Percentiles rank a stretch among this genome's conserved stretches.
Conservation (phyloP, 441 rosid species). For the Populus hybrid region DNA sequence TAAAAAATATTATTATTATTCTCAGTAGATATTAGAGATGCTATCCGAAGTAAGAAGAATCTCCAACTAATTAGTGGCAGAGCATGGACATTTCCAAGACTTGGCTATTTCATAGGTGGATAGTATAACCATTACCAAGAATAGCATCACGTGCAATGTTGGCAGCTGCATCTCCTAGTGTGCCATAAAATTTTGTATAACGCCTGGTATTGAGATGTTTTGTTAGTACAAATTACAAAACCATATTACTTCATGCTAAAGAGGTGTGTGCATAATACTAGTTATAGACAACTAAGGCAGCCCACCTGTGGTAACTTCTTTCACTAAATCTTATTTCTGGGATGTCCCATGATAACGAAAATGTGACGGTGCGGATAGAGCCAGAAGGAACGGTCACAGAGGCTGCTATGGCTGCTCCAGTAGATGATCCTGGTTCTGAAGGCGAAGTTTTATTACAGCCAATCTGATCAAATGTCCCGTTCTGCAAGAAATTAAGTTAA, state of each 20-base stretch:
- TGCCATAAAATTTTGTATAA: constrained; percentile 21
- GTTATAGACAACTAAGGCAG: not conserved
- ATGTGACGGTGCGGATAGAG: constrained; percentile 48
- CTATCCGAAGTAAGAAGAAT: not conserved
- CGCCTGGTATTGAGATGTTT: constrained; percentile 42
- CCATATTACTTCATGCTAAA: not conserved
- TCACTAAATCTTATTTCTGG: constrained; percentile 72
- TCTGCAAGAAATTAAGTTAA: constrained; percentile 29
- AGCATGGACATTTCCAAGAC: not conserved
- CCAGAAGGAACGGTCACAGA: constrained; percentile 49
- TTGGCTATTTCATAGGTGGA: not conserved
- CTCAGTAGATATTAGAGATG: not conserved
- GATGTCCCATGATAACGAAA: constrained; percentile 89
- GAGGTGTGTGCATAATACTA: not conserved
- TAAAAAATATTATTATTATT: too few species aligned
- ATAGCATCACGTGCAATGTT: constrained; percentile 76
- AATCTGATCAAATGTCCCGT: constrained; percentile 60
- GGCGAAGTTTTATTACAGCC: constrained; percentile 30
- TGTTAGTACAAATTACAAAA: constrained; percentile 3
- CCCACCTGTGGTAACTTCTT: constrained; percentile 65
- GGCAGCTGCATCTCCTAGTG: constrained; percentile 64
- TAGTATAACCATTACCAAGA: constrained; percentile 41
- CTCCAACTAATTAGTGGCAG: not conserved
- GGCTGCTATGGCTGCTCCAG: constrained; percentile 87
- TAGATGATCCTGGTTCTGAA: constrained; percentile 69